Evolutionary conservation across 495 filamentous ascomycete species (phyloP), one percentile per base, ranked within the genome.

Genomic region (Xylaria intraflava): DNA sequence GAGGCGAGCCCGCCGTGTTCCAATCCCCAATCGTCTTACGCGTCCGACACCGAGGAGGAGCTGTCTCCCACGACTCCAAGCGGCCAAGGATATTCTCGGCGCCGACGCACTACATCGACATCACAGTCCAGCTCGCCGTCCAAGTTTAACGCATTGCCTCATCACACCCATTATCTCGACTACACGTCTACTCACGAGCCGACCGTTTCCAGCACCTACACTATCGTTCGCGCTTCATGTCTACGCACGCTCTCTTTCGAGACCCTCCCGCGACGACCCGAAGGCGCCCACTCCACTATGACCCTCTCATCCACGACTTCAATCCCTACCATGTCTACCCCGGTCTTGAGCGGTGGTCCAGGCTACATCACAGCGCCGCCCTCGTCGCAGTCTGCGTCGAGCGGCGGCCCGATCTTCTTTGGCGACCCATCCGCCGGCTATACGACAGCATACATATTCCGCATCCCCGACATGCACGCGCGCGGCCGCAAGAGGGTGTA

Each of bases 391-490:
- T 64, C 64, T 22, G 69, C 72, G 7, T 65, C 69, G 0, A 79
- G 75, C 20, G 77, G 78, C 14, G 90, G 91, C 0, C 88, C 88
- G 10, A 78, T 96, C 36, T 89, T 88, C 60, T 96, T 96, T 57
- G 90, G 90, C 22, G 90, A 95, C 59, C 78, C 85, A 3, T 70
- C 78, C 0, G 82, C 85, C 3, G 92, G 91, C 40, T 94, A 92
- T 70, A 95, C 91, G 2, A 92, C 92, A 10, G 91, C 91, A 52
- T 95, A 88, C 67, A 86, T 94, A 61, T 96, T 96, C 66, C 88
- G 89, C 20, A 85, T 96, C 9, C 83, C 85, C 16, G 91, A 96
- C 65, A 79, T 90, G 19, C 85, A 90, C 70, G 90, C 91, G 16
- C 89, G 91, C 31, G 91, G 91, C 39, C 83, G 87, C 55, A 82